Evolutionary conservation across 805 yeast species (phyloP).

Genomic region (Wickerhamiella shivajii): DNA sequence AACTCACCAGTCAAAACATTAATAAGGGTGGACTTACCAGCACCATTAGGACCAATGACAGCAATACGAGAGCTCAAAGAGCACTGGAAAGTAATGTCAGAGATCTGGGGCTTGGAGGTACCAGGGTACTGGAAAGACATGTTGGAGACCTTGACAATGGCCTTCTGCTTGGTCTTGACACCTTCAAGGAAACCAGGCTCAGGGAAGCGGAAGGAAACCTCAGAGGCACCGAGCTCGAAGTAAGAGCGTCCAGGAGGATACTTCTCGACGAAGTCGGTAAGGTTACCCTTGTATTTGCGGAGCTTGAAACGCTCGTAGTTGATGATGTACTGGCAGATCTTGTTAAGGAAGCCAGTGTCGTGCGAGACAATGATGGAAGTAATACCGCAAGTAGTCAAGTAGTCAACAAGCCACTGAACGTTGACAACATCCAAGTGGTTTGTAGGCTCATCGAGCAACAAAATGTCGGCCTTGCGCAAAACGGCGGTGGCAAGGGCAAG

Average conservation of each 20-base stretch:
- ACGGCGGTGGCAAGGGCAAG: conserved; percentile 99
- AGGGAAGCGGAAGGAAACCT: conserved; percentile 93
- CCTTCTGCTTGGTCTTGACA: conserved; percentile 99
- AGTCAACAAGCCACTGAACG: conserved; percentile 99
- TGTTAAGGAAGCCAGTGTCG: conserved; percentile 99
- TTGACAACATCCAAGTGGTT: conserved; percentile 99
- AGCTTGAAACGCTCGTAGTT: conserved; percentile 99
- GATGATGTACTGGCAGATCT: conserved; percentile 93
- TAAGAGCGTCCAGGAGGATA: conserved; percentile 98
- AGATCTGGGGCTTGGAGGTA: conserved; percentile 88
- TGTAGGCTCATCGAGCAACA: conserved; percentile 98
- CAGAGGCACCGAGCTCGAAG: conserved; percentile 98
- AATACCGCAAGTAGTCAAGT: conserved; percentile 96
- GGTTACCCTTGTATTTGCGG: conserved; percentile 99
- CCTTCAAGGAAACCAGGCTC: conserved; percentile 99
- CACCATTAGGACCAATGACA: conserved; percentile 99
- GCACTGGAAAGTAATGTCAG: conserved; percentile 93
- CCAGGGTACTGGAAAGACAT: conserved; percentile 99
- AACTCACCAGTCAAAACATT: conserved; percentile 99
- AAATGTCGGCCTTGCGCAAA: conserved; percentile 92
- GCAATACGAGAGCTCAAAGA: conserved; percentile 99
- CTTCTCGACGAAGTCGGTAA: conserved; percentile 95
- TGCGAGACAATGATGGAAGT: conserved; percentile 98
- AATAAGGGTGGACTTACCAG: conserved; percentile 98
- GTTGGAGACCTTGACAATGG: conserved; percentile 93